Evolutionary conservation across 1,284 basidiomycete species (phyloP).

Genomic region (Leucoagaricus sp.): DNA sequence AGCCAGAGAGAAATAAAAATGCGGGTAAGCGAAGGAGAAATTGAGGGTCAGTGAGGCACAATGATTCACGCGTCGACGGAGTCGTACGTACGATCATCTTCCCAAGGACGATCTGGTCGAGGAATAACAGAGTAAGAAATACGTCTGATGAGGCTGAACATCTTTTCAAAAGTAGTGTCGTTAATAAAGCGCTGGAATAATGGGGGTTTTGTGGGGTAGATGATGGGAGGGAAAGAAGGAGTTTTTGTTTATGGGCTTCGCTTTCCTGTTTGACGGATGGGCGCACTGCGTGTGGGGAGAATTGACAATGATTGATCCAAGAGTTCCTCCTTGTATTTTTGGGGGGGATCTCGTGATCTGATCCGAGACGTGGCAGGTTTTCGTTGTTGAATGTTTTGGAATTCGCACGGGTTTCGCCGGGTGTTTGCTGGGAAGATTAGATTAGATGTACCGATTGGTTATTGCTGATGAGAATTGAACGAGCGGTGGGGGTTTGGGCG

Average conservation of each 20-base stretch:
- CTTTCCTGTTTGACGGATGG: not conserved
- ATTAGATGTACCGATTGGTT: not conserved
- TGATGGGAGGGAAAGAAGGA: not conserved
- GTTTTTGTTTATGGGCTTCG: not conserved
- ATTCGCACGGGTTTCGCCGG: not conserved
- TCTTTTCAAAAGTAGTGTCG: conserved; percentile 24
- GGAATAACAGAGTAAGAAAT: conserved; percentile 72
- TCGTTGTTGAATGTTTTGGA: not conserved
- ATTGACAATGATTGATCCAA: not conserved
- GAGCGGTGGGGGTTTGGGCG: not conserved
- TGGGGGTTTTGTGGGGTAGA: not conserved
- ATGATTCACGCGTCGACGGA: no score
- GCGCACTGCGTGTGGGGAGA: not conserved
- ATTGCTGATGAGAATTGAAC: no score
- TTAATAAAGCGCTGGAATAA: not conserved
- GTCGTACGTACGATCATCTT: conserved; percentile 63
- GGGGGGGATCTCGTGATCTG: conserved; percentile 9
- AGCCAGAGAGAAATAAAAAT: conserved; percentile 12
- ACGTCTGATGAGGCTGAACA: conserved; percentile 72
- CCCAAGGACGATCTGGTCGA: conserved; percentile 71
- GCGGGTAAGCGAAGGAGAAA: conserved; percentile 20
- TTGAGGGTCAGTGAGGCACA: conserved; percentile 19
- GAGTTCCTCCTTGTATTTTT: not conserved
- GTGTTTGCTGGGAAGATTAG: not conserved
- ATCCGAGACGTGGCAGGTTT: conserved; percentile 13